Evolutionary conservation across 2,329 filamentous ascomycete species (phyloP), one percentile per base, ranked within the genome.

Genomic region (Paraconiothyrium sp.): DNA sequence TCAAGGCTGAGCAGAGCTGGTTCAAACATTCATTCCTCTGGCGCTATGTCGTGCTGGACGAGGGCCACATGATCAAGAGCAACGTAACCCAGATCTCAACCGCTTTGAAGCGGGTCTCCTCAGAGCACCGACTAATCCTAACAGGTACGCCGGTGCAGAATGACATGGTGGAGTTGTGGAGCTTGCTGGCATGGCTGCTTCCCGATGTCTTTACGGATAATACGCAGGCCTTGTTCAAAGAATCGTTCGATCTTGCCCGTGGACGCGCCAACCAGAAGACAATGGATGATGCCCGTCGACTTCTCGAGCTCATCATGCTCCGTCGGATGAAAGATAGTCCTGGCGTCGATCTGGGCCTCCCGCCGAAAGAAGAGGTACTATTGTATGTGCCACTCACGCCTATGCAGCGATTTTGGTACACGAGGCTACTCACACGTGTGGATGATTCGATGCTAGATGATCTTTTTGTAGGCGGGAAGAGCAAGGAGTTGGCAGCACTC

Each of bases 41-140:
- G 95, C 91, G 97, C 71, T 96, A 99, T 81, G 97, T 98, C 91
- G 97, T 99, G 69, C 94, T 99, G 64, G 95, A 99, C 72, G 95
- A 99, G 84, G 95, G 95, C 80, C 95, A 99, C 80, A 93, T 94
- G 78, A 98, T 99, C 93, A 99, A 99, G 86, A 99, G 97, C 81
- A 81, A 81, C 39, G 71, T 76, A 6, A 80, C 81, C 0, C 76
- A 81, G 22, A 74, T 85, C 13, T 79, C 84, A 0, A 71, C 73
- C 4, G 71, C 80, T 2, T 67, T 86, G 3, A 80, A 81, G 39
- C 76, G 72, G 16, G 67, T 86, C 34, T 77, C 76, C 20, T 79
- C 84, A 0, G 83, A 85, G 51, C 82, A 80, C 59, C 82, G 84
- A 8, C 72, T 86, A 9, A 80, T 86, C 0, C 68, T 86, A 4